Evolutionary conservation across 1,139 yeast species (phyloP).

Genomic region (Casaregolazyma suthepensis): DNA sequence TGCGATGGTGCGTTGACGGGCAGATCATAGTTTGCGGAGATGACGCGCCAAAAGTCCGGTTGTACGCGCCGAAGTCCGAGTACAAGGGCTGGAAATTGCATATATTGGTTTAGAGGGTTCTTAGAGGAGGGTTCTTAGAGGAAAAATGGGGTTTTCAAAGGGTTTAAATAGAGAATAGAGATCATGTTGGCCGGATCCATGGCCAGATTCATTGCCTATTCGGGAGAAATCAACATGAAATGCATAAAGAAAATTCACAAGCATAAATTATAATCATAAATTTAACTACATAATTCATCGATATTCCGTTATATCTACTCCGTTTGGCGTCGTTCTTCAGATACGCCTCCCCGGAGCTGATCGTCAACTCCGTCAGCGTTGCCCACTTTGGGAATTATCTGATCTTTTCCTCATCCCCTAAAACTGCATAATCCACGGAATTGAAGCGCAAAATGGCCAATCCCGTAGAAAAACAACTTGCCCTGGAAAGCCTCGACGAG

Average conservation of each 20-base stretch:
- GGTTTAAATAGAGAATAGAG: neutral
- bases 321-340: no score
- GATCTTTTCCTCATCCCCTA: constrained; percentile 1
- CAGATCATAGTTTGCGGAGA: constrained; percentile 23
- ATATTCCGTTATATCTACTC: no score
- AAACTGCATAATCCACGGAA: no score
- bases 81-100: constrained; percentile 30
- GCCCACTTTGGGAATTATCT: neutral
- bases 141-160: neutral
- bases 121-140: no score
- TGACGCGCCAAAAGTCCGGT: constrained; percentile 16
- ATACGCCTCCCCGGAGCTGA: no score
- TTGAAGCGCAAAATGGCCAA: constrained; percentile 20
- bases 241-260: no score
- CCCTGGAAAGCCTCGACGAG: constrained; percentile 22
- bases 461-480: constrained; percentile 24
- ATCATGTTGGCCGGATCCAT: neutral
- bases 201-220: neutral
- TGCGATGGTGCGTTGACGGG: constrained; percentile 37
- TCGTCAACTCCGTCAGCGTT: neutral
- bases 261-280: neutral
- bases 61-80: constrained; percentile 20
- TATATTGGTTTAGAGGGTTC: constrained; percentile 9
- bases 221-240: neutral
- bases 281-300: no score